Base-by-base conservation (phyloP, 768 basidiomycete genomes). In the Leucocoprinus birnbaumii region DNA sequence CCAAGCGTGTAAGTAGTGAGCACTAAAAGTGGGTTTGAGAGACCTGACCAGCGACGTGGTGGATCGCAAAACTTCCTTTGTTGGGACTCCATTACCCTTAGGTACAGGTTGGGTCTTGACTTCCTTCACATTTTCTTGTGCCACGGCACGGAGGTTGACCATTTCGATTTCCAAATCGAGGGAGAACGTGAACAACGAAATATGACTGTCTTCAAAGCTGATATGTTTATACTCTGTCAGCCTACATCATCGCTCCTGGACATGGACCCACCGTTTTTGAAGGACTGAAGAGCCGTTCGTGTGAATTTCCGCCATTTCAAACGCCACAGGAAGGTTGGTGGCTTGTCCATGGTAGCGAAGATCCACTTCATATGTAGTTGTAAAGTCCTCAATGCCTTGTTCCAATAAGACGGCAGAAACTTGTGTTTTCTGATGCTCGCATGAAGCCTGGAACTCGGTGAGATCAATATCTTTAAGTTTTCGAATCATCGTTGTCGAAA, bases 261-360 rank as follows among this genome's bases (percentile, higher is more conserved):
- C 14, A 24, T 8, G 1, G 11, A 48, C 41, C 34, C 18, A 50
- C 57, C 48, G 52, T 24, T 53, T 37, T 37, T 50, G 57, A 16
- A 51, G 60, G 53, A 53, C 52, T 44, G 53, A 41, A 38, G 59
- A 58, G 9, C 61, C 62, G 10, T 54, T 47, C 6, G 42, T 24
- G 35, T 59, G 57, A 18, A 68, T 34, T 2, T 57, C 65, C 6
- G 61, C 58, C 35, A 65, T 41, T 5, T 51, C 26, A 53, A 68
- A 68, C 2, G 51, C 21, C 8, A 68, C 62, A 1, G 65, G 58
- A 13, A 68, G 54, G 34, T 52, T 62, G 8, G 64, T 59, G 5
- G 65, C 67, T 57, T 68, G 67, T 13, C 67, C 67, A 7, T 59
- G 57, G 45, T 65, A 69, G 22, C 68, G 61, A 57, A 67, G 58